phyloP scores from a whole-genome alignment of 441 rosid species.

The Euphorbia schlechtendalii region DNA sequence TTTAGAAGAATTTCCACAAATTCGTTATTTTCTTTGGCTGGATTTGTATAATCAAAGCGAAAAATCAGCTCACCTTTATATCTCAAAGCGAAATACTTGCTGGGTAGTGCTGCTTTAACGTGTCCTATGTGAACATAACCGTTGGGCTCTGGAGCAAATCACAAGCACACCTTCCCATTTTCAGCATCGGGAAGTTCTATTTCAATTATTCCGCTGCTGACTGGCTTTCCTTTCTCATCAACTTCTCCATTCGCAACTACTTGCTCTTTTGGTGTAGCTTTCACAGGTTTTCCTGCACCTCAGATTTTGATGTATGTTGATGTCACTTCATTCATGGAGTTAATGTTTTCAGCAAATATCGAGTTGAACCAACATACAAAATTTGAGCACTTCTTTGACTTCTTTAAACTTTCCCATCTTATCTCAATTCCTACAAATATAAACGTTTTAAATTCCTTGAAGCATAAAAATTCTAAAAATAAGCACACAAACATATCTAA shows the following conservation, averaged over 20 bases:
- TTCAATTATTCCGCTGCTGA: conserved; percentile 35
- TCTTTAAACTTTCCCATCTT: too few species aligned
- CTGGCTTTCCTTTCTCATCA: conserved; percentile 52
- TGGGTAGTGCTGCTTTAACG: conserved; percentile 78
- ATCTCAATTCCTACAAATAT: too few species aligned
- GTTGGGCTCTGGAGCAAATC: conserved; percentile 92
- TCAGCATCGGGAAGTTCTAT: conserved; percentile 83
- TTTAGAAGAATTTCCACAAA: conserved; percentile 80
- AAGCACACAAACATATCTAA: too few species aligned
- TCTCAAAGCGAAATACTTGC: conserved; percentile 74
- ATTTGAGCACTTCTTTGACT: conserved; percentile 74
- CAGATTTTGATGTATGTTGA: conserved; percentile 46
- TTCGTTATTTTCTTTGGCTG: conserved; percentile 70
- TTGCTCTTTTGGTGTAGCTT: conserved; percentile 39
- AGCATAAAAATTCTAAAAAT: background rate
- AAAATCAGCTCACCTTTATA: conserved; percentile 74
- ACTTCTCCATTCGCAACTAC: conserved; percentile 37
- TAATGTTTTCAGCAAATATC: conserved; percentile 44
- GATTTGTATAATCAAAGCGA: conserved; percentile 78
- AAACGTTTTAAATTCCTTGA: background rate
- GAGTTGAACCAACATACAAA: conserved; percentile 83
- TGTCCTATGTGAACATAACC: conserved; percentile 95
- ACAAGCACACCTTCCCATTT: conserved; percentile 66
- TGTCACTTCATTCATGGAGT: conserved; percentile 42
- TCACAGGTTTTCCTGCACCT: conserved; percentile 47